Conservation (phyloP, 192 early-diverging fungal species). For the Neocallimastix lanati region DNA sequence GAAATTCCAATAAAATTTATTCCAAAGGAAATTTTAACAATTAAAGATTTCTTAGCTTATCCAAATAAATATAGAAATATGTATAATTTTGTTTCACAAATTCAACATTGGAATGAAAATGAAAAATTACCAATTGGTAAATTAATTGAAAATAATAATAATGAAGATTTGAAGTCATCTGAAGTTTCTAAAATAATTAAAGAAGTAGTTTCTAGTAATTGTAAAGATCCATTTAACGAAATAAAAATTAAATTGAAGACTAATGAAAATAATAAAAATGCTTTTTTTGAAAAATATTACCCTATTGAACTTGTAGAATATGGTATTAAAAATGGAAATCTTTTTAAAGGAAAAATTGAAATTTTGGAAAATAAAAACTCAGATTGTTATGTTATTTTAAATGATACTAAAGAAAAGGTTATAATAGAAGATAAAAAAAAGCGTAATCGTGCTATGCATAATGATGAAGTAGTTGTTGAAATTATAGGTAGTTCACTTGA, state of each 20-base stretch:
- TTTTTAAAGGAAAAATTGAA: background rate
- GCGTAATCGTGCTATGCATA: slow-evolving; percentile 67
- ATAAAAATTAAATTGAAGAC: background rate
- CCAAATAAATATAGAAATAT: background rate
- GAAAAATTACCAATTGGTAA: background rate
- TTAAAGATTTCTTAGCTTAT: background rate
- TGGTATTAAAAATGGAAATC: background rate
- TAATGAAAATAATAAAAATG: background rate
- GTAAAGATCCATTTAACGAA: background rate
- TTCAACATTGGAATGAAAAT: background rate
- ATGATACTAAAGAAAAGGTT: slow-evolving; percentile 38
- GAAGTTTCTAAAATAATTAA: background rate
- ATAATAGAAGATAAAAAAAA: slow-evolving; percentile 55
- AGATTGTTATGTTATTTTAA: background rate
- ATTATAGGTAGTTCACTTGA: slow-evolving; percentile 39
- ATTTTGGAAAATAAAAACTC: background rate
- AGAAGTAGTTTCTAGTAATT: background rate
- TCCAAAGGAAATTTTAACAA: background rate
- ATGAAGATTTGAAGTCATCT: background rate
- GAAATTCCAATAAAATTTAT: background rate
- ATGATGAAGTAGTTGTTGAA: slow-evolving; percentile 57
- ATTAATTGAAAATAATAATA: background rate
- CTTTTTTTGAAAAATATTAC: background rate
- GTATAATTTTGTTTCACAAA: background rate
- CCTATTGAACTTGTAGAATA: background rate